These are phyloP conservation scores for Pichia deserticola DNA, from an alignment of 805 yeast genomes.

Conservation along the genomic window DNA sequence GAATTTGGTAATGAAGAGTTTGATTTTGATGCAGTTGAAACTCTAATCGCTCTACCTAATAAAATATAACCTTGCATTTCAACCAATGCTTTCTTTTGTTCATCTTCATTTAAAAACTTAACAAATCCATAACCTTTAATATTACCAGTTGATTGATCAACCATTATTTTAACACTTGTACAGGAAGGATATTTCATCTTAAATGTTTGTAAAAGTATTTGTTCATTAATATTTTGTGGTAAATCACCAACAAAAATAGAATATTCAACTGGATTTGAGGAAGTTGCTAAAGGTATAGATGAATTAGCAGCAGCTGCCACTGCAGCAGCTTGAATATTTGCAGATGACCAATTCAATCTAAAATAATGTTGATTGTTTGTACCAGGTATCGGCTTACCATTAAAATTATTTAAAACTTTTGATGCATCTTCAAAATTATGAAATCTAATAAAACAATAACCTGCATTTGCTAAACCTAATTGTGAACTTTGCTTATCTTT, in stretches of 20 bases:
- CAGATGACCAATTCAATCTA: conserved; percentile 75
- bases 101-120: conserved; percentile 57
- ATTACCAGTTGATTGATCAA: conserved; percentile 59
- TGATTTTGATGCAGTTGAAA: conserved; percentile 54
- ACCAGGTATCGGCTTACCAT: conserved; percentile 68
- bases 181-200: conserved; percentile 65
- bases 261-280: conserved; percentile 32
- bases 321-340: conserved; percentile 21
- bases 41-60: conserved; percentile 70
- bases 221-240: conserved; percentile 65
- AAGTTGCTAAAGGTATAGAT: conserved; percentile 9
- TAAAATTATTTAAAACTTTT: conserved; percentile 51
- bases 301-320: conserved; percentile 12
- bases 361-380: conserved; percentile 44
- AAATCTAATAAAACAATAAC: conserved; percentile 81
- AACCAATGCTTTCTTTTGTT: conserved; percentile 61
- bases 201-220: conserved; percentile 56
- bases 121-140: conserved; percentile 89
- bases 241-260: conserved; percentile 86
- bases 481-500: conserved; percentile 44
- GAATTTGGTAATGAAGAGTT: conserved; percentile 3
- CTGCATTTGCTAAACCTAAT: conserved; percentile 41
- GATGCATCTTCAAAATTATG: conserved; percentile 52
- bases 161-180: conserved; percentile 69
- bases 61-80: conserved; percentile 79